A percentile compares a stretch with the other conserved stretches of the same genome.
Conservation (phyloP, 2,329 filamentous ascomycete species). For the Cryphonectria japonica region DNA sequence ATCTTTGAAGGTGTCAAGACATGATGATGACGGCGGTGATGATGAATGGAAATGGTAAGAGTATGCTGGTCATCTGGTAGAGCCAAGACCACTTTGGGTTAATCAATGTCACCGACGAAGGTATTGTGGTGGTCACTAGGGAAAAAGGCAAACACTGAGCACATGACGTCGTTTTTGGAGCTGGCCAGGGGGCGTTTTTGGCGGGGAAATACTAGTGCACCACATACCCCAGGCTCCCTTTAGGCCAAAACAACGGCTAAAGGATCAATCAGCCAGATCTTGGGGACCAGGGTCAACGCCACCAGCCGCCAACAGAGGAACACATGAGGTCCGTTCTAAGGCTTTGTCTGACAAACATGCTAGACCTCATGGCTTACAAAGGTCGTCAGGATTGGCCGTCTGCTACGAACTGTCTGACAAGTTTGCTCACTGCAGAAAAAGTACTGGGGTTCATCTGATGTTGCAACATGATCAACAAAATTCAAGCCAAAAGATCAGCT, state of each 20-base stretch:
- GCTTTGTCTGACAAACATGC: slow-evolving; percentile 2
- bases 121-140: neutral
- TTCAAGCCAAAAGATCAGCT: neutral
- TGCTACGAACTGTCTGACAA: neutral
- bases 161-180: slow-evolving; percentile 25
- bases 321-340: neutral
- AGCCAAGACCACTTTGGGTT: neutral
- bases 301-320: slow-evolving; percentile 1
- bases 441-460: neutral
- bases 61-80: neutral
- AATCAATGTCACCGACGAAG: slow-evolving; percentile 2
- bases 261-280: neutral
- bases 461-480: neutral
- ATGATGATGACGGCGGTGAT: neutral
- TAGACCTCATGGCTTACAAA: neutral
- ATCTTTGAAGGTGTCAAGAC: neutral
- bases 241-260: neutral
- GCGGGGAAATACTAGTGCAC: neutral
- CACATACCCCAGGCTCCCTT: neutral
- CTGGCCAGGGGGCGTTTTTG: neutral
- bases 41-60: neutral
- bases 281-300: slow-evolving; percentile 5
- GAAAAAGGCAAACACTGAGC: slow-evolving; percentile 6
- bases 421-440: neutral
- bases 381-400: neutral